phyloP scores from a whole-genome alignment of 345 rosid genomes.

The Firmiana major region DNA sequence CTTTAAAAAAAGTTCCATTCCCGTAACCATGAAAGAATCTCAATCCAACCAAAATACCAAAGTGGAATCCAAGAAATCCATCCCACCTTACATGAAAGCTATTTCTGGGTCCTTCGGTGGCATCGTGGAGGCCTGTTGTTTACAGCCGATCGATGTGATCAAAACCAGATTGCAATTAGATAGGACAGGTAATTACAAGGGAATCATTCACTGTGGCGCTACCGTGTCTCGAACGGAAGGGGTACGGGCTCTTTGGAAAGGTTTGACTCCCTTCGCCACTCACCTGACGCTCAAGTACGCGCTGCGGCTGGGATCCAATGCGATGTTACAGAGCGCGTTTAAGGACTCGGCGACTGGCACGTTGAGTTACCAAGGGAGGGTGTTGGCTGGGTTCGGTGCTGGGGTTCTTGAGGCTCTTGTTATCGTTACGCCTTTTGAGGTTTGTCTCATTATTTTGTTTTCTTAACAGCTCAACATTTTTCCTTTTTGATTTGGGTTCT shows the following conservation, averaged over 20 bases:
- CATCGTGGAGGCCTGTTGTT: constrained; percentile 79
- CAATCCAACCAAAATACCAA: background rate
- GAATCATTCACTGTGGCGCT: constrained; percentile 76
- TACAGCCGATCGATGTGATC: constrained; percentile 94
- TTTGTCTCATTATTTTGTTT: constrained; percentile 13
- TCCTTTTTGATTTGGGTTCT: background rate
- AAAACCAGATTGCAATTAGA: constrained; percentile 94
- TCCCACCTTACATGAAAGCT: constrained; percentile 92
- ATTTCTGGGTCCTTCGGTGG: constrained; percentile 88
- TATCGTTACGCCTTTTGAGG: constrained; percentile 96
- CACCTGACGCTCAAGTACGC: constrained; percentile 88
- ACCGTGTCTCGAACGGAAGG: constrained; percentile 71
- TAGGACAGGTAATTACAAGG: constrained; percentile 56
- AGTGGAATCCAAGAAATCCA: constrained; percentile 22
- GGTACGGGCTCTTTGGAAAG: constrained; percentile 88
- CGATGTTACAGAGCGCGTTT: constrained; percentile 64
- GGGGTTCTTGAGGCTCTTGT: constrained; percentile 94
- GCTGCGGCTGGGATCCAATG: constrained; percentile 93
- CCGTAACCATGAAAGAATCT: constrained; percentile 10
- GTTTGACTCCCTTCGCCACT: constrained; percentile 90
- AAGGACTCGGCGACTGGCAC: constrained; percentile 79
- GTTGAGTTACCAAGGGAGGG: constrained; percentile 51
- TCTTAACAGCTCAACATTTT: background rate
- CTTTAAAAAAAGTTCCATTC: background rate
- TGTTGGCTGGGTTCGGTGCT: constrained; percentile 86